These are phyloP conservation scores for Aurifilum marmelostoma DNA, from an alignment of 2,329 filamentous ascomycete genomes.

Conservation along the genomic window DNA sequence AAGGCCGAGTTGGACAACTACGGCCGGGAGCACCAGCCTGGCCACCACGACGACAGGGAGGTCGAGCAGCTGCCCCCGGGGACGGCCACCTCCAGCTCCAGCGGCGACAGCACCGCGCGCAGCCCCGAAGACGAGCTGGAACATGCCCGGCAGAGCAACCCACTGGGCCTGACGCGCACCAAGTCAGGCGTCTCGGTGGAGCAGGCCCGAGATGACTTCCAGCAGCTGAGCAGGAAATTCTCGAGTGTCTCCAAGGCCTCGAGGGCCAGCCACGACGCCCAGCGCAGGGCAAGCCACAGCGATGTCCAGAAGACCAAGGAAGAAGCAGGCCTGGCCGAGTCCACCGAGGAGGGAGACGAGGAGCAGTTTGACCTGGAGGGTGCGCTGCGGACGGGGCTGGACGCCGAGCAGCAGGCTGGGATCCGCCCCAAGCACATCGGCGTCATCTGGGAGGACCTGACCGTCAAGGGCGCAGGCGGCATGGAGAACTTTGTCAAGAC, in stretches of 20 bases:
- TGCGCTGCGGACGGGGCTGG: slow-evolving; percentile 71
- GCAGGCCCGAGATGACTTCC: slow-evolving; percentile 72
- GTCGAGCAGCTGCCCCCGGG: slow-evolving; percentile 29
- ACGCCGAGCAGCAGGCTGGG: slow-evolving; percentile 73
- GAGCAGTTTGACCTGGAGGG: slow-evolving; percentile 75
- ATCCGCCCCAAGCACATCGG: slow-evolving; percentile 82
- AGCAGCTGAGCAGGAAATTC: slow-evolving; percentile 65
- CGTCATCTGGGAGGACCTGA: slow-evolving; percentile 77
- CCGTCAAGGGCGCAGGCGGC: slow-evolving; percentile 75
- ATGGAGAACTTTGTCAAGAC: slow-evolving; percentile 73
- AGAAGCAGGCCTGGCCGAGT: slow-evolving; percentile 49
- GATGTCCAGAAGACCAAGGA: slow-evolving; percentile 17
- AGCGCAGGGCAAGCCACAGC: slow-evolving; percentile 13
- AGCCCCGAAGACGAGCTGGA: slow-evolving; percentile 46
- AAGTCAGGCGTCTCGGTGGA: slow-evolving; percentile 63
- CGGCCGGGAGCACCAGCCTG: slow-evolving; percentile 17
- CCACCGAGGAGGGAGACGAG: slow-evolving; percentile 44
- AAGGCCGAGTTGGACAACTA: slow-evolving; percentile 23
- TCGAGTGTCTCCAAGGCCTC: slow-evolving; percentile 60
- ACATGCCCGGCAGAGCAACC: slow-evolving; percentile 49
- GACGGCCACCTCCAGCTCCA: slow-evolving; percentile 28
- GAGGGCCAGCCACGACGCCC: slow-evolving; percentile 35
- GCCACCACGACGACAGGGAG: slow-evolving; percentile 26
- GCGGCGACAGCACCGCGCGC: slow-evolving; percentile 31
- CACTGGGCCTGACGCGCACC: slow-evolving; percentile 49